Conservation (phyloP, 164 flowering plant genomes). For the Malania oleifera region DNA sequence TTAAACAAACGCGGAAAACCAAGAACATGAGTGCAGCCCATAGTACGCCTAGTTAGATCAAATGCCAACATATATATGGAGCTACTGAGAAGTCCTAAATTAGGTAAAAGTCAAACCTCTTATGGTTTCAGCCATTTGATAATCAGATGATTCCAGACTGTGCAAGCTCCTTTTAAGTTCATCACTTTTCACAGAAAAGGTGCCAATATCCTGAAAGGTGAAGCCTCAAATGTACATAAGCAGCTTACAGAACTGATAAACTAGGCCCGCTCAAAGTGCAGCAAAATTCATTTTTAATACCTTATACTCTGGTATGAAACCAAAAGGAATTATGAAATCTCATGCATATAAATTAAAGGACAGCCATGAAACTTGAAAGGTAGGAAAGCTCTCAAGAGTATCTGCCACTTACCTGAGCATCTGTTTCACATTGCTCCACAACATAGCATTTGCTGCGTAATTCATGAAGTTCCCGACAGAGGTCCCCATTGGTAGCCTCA, state of each 20-base stretch:
- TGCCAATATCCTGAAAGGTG: slow-evolving; percentile 45
- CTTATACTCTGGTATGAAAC: not conserved
- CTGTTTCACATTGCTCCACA: slow-evolving; percentile 45
- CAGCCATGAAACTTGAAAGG: not conserved
- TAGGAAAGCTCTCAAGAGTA: not conserved
- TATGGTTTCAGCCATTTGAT: slow-evolving; percentile 58
- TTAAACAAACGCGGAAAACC: not conserved
- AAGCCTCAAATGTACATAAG: slow-evolving; percentile 8
- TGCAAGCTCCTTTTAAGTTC: slow-evolving; percentile 74
- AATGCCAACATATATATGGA: no score
- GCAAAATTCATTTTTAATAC: not conserved
- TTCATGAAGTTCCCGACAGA: slow-evolving; percentile 75
- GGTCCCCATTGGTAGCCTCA: slow-evolving; percentile 85
- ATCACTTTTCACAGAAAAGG: slow-evolving; percentile 46
- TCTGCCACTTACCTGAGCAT: slow-evolving; percentile 38
- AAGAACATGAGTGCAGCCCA: no score
- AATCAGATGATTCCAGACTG: slow-evolving; percentile 67
- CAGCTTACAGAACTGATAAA: not conserved
- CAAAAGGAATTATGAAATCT: not conserved
- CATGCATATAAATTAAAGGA: not conserved
- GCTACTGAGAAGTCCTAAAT: slow-evolving; percentile 3
- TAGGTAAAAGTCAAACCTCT: slow-evolving; percentile 32
- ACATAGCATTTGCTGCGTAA: slow-evolving; percentile 51
- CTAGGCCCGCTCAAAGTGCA: not conserved
- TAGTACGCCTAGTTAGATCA: no score